These are phyloP conservation scores for Taxillus chinensis DNA, from an alignment of 164 flowering plant genomes.

Conservation along the genomic window DNA sequence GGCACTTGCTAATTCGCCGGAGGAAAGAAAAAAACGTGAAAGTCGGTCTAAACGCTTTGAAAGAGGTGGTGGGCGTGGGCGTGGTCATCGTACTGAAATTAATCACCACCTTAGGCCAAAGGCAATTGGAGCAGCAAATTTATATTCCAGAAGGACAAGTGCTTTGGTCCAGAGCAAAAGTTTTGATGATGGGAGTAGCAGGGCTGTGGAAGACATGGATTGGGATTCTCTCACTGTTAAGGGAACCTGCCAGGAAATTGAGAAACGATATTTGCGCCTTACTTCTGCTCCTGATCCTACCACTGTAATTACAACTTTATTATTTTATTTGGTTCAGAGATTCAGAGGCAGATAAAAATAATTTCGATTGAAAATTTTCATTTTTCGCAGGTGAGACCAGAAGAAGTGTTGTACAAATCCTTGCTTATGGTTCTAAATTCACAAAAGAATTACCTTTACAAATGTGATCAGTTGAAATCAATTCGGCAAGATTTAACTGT, in stretches of 20 bases:
- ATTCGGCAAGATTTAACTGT: conserved; percentile 97
- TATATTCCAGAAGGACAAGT: conserved; percentile 50
- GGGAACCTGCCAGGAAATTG: conserved; percentile 96
- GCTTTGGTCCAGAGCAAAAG: conserved; percentile 55
- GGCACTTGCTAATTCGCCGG: conserved; percentile 69
- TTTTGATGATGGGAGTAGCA: conserved; percentile 48
- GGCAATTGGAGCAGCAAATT: conserved; percentile 40
- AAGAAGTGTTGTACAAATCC: conserved; percentile 81
- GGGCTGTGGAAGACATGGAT: conserved; percentile 95
- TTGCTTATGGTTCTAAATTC: conserved; percentile 75
- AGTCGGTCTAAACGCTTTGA: conserved; percentile 88
- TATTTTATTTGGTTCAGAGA: background rate
- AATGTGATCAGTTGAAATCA: conserved; percentile 96
- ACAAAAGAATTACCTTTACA: conserved; percentile 82
- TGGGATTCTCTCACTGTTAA: conserved; percentile 95
- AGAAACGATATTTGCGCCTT: conserved; percentile 93
- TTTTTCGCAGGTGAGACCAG: conserved; percentile 78
- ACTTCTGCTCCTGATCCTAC: conserved; percentile 98
- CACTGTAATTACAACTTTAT: conserved; percentile 36
- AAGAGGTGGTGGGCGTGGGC: conserved; percentile 47
- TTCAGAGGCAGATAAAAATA: no score
- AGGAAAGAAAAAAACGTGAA: conserved; percentile 84
- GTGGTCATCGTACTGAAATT: conserved; percentile 39
- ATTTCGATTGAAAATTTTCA: background rate
- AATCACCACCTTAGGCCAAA: conserved; percentile 31